Conservation (phyloP, 2,329 filamentous ascomycete species). For the Ceratocystis smalleyi region DNA sequence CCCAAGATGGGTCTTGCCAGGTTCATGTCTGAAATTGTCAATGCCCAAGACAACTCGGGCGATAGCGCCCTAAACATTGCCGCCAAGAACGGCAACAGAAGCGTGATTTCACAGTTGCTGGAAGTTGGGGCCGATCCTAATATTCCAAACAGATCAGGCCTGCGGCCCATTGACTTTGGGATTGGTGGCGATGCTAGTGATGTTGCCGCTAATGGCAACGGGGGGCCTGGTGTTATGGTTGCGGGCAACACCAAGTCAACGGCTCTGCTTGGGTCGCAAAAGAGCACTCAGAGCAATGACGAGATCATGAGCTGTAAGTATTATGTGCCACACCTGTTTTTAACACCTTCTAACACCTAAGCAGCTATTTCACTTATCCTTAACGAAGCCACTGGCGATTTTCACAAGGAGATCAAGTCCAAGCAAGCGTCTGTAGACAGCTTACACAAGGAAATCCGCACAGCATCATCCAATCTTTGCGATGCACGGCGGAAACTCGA, state of each 20-base stretch:
- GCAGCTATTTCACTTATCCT: slow-evolving; percentile 70
- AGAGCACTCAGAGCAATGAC: slow-evolving; percentile 54
- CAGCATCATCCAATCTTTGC: slow-evolving; percentile 61
- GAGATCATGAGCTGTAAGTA: slow-evolving; percentile 65
- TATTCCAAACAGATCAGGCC: slow-evolving; percentile 76
- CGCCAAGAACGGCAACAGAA: slow-evolving; percentile 78
- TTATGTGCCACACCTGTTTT: background rate
- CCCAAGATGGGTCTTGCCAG: slow-evolving; percentile 73
- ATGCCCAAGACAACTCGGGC: slow-evolving; percentile 81
- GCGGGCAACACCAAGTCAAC: slow-evolving; percentile 21
- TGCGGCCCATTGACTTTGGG: slow-evolving; percentile 86
- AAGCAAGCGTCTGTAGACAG: slow-evolving; percentile 75
- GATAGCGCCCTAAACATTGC: slow-evolving; percentile 93
- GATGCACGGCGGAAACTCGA: slow-evolving; percentile 63
- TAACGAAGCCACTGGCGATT: slow-evolving; percentile 60
- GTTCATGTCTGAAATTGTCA: slow-evolving; percentile 96
- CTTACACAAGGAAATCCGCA: slow-evolving; percentile 65
- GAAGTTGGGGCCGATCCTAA: slow-evolving; percentile 91
- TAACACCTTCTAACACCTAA: slow-evolving; percentile 23
- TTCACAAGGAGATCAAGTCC: slow-evolving; percentile 62
- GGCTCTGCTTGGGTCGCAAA: slow-evolving; percentile 32
- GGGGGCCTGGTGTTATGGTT: slow-evolving; percentile 15
- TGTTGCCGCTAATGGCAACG: slow-evolving; percentile 29
- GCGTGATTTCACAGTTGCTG: slow-evolving; percentile 89
- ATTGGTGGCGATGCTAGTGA: slow-evolving; percentile 53